Evolutionary conservation across 306 rosid genomes (phyloP).

Genomic region (Ammopiptanthus mongolicus): DNA sequence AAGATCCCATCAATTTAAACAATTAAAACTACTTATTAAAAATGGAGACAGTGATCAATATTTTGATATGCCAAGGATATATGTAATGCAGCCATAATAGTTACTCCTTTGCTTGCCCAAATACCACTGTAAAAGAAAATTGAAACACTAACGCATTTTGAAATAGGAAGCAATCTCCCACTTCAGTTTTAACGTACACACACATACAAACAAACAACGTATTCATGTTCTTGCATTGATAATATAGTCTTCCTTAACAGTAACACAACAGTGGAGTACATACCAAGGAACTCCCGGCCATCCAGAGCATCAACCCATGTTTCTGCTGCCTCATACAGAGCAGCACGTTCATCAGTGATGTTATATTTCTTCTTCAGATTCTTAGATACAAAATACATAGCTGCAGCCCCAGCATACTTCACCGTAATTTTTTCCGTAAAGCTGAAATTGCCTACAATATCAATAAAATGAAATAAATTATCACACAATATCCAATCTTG

Average conservation of each 20-base stretch:
- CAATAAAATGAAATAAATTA: background rate
- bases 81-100: background rate
- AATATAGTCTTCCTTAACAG: background rate
- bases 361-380: slow-evolving; percentile 91
- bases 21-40: background rate
- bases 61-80: background rate
- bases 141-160: background rate
- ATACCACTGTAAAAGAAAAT: background rate
- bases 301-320: slow-evolving; percentile 90
- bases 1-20: background rate
- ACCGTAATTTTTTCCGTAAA: slow-evolving; percentile 67
- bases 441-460: slow-evolving; percentile 75
- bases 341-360: slow-evolving; percentile 89
- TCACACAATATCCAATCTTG: background rate
- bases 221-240: slow-evolving; percentile 7
- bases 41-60: background rate
- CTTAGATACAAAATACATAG: slow-evolving; percentile 96
- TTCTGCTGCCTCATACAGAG: slow-evolving; percentile 92
- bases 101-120: background rate
- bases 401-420: slow-evolving; percentile 94
- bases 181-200: slow-evolving; percentile 13
- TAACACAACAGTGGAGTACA: slow-evolving; percentile 18
- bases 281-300: slow-evolving; percentile 90
- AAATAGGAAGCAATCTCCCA: background rate
- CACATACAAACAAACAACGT: background rate